Evolutionary conservation across 345 rosid genomes (phyloP).

Genomic region (Nephelium lappaceum): DNA sequence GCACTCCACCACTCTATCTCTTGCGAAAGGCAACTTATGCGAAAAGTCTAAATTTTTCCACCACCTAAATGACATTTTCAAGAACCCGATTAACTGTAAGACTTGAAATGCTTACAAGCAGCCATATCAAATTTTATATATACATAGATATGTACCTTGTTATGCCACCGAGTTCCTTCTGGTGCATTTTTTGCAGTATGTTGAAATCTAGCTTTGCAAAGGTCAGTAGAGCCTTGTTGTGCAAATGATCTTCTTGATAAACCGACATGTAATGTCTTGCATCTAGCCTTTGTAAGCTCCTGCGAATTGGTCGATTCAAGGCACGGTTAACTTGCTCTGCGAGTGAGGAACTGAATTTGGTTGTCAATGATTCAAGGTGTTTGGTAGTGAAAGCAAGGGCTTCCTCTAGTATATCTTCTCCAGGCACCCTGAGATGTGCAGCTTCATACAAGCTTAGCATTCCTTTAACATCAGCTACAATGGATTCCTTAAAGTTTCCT

Average conservation of each 20-base stretch:
- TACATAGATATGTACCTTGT: constrained; percentile 18
- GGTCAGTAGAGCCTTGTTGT: constrained; percentile 17
- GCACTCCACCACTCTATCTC: constrained; percentile 15
- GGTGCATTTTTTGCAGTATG: constrained; percentile 38
- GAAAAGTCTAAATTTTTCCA: constrained; percentile 36
- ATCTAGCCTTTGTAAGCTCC: constrained; percentile 26
- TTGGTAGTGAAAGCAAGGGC: constrained; percentile 37
- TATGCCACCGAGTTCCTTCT: constrained; percentile 32
- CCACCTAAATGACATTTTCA: constrained; percentile 34
- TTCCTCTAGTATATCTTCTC: constrained; percentile 40
- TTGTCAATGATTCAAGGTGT: constrained; percentile 14
- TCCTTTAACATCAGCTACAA: constrained; percentile 26
- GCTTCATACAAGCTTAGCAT: constrained; percentile 48
- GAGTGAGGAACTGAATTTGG: background rate
- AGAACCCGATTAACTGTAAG: no score
- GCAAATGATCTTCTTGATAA: constrained; percentile 26
- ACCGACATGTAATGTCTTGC: constrained; percentile 31
- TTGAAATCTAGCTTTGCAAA: constrained; percentile 40
- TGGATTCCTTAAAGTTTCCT: constrained; percentile 21
- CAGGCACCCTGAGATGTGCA: constrained; percentile 30
- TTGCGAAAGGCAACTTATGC: constrained; percentile 30
- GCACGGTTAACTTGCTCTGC: constrained; percentile 17
- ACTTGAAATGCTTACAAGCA: no score
- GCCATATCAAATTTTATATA: no score
- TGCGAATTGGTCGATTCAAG: constrained; percentile 6